A percentile compares a stretch with the other conserved stretches of the same genome.
Evolutionary conservation across 2,329 filamentous ascomycete species (phyloP).

Genomic region (Aspergillus costaricaensis): DNA sequence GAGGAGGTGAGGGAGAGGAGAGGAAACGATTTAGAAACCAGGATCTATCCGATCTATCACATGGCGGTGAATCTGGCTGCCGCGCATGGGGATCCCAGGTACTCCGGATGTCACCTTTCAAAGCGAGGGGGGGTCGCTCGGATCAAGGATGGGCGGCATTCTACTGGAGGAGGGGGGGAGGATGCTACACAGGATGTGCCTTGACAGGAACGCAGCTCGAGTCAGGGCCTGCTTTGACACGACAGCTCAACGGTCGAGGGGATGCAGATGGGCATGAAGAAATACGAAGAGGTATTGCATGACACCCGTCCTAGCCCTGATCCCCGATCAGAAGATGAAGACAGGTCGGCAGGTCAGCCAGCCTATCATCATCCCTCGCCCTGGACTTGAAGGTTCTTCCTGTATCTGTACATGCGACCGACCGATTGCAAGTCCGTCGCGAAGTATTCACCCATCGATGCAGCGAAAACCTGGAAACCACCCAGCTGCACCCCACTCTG

Average conservation of each 20-base stretch:
- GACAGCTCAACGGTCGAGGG: conserved; percentile 6
- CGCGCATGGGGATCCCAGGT: conserved; percentile 12
- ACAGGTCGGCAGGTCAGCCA: too few species aligned
- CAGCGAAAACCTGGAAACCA: conserved; percentile 11
- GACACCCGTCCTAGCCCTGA: background rate
- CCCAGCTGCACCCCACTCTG: conserved; percentile 14
- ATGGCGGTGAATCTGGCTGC: conserved; percentile 32
- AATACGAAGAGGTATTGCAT: conserved; percentile 10
- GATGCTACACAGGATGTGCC: background rate
- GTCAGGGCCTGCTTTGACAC: conserved; percentile 1
- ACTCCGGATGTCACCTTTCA: conserved; percentile 10
- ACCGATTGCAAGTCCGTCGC: background rate
- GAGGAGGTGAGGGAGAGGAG: background rate
- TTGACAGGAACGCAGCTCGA: conserved; percentile 2
- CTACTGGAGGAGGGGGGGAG: background rate
- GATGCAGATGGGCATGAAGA: conserved; percentile 5
- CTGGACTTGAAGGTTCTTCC: background rate
- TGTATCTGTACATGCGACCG: conserved; percentile 1
- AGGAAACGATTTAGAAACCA: conserved; percentile 2
- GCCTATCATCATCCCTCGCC: background rate
- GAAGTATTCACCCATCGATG: conserved; percentile 5
- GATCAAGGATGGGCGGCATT: background rate
- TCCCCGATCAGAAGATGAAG: background rate
- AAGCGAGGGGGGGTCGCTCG: conserved; percentile 3
- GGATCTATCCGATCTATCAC: conserved; percentile 30